These are phyloP conservation scores for Agrocybe pediades DNA, from an alignment of 768 basidiomycete species.

Conservation along the genomic window DNA sequence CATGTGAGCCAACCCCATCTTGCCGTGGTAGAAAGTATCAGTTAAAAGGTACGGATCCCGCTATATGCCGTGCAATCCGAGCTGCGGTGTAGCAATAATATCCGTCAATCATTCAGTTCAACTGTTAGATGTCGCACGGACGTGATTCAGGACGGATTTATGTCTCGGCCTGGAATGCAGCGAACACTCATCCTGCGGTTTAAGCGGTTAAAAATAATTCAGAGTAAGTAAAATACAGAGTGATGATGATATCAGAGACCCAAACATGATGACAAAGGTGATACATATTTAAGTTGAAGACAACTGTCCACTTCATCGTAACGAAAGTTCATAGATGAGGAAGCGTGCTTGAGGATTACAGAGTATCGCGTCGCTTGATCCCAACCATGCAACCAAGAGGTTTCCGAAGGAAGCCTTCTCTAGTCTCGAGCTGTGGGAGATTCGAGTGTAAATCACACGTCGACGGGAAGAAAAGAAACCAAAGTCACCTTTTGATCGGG, in stretches of 20 bases:
- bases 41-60: slow-evolving; percentile 3
- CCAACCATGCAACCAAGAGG: slow-evolving; percentile 74
- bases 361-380: slow-evolving; percentile 59
- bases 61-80: slow-evolving; percentile 6
- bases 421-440: slow-evolving; percentile 57
- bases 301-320: background rate
- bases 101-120: background rate
- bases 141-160: background rate
- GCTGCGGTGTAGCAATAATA: slow-evolving; percentile 4
- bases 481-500: slow-evolving; percentile 52
- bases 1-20: slow-evolving; percentile 8
- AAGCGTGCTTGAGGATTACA: slow-evolving; percentile 3
- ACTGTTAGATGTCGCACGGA: background rate
- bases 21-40: background rate
- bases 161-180: background rate
- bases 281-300: background rate
- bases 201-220: background rate
- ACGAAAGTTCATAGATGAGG: background rate
- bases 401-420: slow-evolving; percentile 89
- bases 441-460: background rate
- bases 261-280: background rate
- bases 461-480: background rate
- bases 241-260: background rate
- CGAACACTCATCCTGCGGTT: background rate
- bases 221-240: background rate